Evolutionary conservation across 345 rosid species (phyloP).

Genomic region (Psidium guajava): DNA sequence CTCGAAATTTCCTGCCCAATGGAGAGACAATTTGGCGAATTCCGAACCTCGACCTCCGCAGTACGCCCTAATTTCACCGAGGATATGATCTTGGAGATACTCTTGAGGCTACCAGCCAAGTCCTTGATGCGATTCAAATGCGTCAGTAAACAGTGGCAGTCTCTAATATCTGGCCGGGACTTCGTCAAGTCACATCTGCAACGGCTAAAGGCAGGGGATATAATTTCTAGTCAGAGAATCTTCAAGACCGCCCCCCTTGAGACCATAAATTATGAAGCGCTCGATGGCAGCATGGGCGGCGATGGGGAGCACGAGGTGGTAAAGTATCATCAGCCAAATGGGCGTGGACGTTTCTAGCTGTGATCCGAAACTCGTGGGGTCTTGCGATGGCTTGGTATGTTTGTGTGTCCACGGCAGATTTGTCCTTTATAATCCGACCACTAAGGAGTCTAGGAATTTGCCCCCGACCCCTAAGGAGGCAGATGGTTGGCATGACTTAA

Average conservation of each 20-base stretch:
- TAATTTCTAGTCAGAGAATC: neutral
- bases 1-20: too few species aligned
- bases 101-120: neutral
- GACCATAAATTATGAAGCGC: neutral
- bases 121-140: conserved; percentile 1
- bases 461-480: neutral
- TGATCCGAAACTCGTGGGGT: neutral
- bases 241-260: neutral
- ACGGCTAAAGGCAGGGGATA: neutral
- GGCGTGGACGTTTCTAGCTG: too few species aligned
- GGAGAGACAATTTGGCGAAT: too few species aligned
- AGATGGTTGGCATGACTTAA: too few species aligned
- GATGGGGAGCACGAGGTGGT: neutral
- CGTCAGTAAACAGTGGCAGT: neutral
- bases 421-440: too few species aligned
- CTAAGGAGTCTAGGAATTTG: neutral
- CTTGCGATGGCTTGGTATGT: neutral
- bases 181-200: neutral
- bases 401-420: too few species aligned
- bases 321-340: neutral
- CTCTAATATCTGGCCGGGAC: neutral
- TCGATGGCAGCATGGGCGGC: neutral
- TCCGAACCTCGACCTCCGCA: too few species aligned
- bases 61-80: neutral
- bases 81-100: neutral